A percentile compares a stretch with the other conserved stretches of the same genome.
phyloP scores from a whole-genome alignment of 2,329 filamentous ascomycete species.

The Exophiala lecanii-corni region DNA sequence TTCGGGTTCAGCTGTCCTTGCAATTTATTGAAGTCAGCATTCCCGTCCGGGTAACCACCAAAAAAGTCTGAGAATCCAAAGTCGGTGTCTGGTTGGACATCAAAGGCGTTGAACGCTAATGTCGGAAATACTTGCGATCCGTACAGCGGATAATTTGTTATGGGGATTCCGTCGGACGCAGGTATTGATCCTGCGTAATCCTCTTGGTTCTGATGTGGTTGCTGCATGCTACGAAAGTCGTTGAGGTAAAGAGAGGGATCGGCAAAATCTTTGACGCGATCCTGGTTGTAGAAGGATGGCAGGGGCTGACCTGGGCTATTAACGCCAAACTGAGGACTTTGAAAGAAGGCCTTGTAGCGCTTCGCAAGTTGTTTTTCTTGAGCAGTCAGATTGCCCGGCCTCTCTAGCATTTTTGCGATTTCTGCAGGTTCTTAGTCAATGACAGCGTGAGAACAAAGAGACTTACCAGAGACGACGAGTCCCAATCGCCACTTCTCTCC shows the following conservation, averaged over 20 bases:
- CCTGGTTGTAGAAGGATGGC: not conserved
- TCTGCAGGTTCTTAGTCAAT: conserved; percentile 4
- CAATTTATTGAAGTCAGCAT: conserved; percentile 4
- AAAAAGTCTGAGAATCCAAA: conserved; percentile 20
- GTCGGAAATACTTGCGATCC: conserved; percentile 11
- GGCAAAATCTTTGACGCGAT: not conserved
- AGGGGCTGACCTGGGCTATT: conserved; percentile 9
- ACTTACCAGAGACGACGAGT: conserved; percentile 16
- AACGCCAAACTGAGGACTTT: conserved; percentile 13
- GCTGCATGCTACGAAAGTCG: conserved; percentile 9
- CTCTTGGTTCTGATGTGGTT: conserved; percentile 1
- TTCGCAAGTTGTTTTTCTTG: conserved; percentile 17
- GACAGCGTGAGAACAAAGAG: too few relatives aligned
- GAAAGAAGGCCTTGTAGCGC: conserved; percentile 19
- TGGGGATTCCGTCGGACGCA: not conserved
- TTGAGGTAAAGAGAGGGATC: conserved; percentile 5
- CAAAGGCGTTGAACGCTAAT: conserved; percentile 8
- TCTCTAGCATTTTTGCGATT: conserved; percentile 17
- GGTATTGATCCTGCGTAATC: conserved; percentile 7
- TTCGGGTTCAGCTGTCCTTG: too few relatives aligned
- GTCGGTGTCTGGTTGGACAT: conserved; percentile 11
- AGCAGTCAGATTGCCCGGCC: conserved; percentile 7
- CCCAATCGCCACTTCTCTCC: conserved; percentile 18
- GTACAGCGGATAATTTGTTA: conserved; percentile 11
- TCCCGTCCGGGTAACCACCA: conserved; percentile 9